Percentiles rank a stretch among this genome's conserved stretches.
Evolutionary conservation across 768 basidiomycete species (phyloP).

Genomic region (Podaxis rugospora): DNA sequence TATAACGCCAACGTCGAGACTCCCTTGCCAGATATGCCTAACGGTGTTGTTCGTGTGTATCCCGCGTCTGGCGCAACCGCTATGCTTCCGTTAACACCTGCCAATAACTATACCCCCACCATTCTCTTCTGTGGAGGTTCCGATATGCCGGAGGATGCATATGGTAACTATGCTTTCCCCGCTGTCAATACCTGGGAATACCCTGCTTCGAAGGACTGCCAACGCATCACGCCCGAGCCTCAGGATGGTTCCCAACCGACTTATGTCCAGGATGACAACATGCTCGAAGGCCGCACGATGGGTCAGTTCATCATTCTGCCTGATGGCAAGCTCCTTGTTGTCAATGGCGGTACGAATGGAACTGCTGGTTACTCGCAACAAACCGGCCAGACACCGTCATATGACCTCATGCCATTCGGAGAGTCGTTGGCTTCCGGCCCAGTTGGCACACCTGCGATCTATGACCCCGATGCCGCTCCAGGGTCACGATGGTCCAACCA

Average conservation of each 20-base stretch:
- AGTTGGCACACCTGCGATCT: slow-evolving; percentile 74
- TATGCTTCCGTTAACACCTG: slow-evolving; percentile 89
- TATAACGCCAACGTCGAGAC: slow-evolving; percentile 53
- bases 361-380: slow-evolving; percentile 81
- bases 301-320: slow-evolving; percentile 87
- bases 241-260: slow-evolving; percentile 52
- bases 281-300: slow-evolving; percentile 81
- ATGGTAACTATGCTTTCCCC: slow-evolving; percentile 75
- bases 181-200: slow-evolving; percentile 69
- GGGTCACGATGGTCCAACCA: slow-evolving; percentile 74
- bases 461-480: slow-evolving; percentile 66
- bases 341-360: slow-evolving; percentile 82
- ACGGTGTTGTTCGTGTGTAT: slow-evolving; percentile 73
- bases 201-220: slow-evolving; percentile 70
- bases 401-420: slow-evolving; percentile 58
- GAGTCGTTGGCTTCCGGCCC: slow-evolving; percentile 80
- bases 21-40: slow-evolving; percentile 68
- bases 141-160: slow-evolving; percentile 65
- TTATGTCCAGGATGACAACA: slow-evolving; percentile 71
- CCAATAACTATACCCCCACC: slow-evolving; percentile 82
- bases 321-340: slow-evolving; percentile 69
- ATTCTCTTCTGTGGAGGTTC: slow-evolving; percentile 90
- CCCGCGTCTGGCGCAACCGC: slow-evolving; percentile 86
- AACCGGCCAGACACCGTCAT: slow-evolving; percentile 42
- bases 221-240: slow-evolving; percentile 85